Evolutionary conservation across 139 green algal species (phyloP), one percentile per base, ranked within the genome.

Genomic region (Chlamydomonas sphaeroides): DNA sequence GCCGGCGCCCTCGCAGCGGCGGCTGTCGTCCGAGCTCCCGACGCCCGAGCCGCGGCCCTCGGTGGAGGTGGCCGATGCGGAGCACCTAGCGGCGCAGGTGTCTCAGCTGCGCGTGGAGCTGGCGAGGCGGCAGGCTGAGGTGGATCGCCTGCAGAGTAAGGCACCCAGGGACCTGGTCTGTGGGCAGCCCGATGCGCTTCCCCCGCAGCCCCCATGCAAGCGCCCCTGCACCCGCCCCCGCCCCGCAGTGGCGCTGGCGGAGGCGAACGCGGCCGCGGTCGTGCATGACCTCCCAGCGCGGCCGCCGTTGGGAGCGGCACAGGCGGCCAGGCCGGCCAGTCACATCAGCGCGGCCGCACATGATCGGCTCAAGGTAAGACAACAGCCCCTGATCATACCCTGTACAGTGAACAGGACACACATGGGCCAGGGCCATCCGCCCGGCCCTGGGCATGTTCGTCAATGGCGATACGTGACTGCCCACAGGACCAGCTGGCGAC

Each of bases 81-180:
- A 79, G 63, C 77, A 86, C 65, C 71, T 90, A 14, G 65, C 82
- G 5, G 51, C 56, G 8, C 81, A 90, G 83, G 53, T 88, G 17
- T 62, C 83, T 32, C 45, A 80, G 62, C 78, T 90, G 78, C 36
- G 83, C 14, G 48, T 90, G 15, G 57, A 74, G 8, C 53, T 90
- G 25, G 83, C 86, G 0, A 67, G 53, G 28, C 61, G 61, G 1
- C 78, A 90, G 57, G 86, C 86, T 17, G 83, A 88, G 30, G 69
- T 88, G 1, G 65, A 82, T 17, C 51, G 67, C 6, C 57, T 90
- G 6, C 69, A 90, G 49, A 72, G 81, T 87, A 63, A 38, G 74
- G 18, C 14, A 26, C 26, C 14, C 10, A 51, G 45, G 14, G 8
- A n/a, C n/a, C n/a, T n/a, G n/a, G n/a, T n/a, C n/a, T n/a, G n/a